phyloP scores from a whole-genome alignment of 1,284 basidiomycete genomes.

The Cutaneotrichosporon mucoides region DNA sequence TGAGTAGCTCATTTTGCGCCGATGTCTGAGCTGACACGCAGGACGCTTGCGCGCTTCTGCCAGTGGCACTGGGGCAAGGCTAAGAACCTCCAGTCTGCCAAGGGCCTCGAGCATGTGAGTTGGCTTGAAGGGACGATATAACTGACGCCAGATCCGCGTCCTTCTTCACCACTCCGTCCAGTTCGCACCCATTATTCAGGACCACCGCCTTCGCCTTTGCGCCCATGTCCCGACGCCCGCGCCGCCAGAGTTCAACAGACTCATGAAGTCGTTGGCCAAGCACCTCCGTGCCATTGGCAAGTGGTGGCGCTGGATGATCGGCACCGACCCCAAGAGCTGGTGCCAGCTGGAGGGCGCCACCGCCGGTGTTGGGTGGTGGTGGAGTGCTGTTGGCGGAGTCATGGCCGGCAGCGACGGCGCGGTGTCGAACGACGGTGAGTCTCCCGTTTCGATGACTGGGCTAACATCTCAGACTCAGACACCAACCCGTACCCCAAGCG shows the following conservation, averaged over 20 bases:
- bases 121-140: not conserved
- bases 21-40: constrained; percentile 9
- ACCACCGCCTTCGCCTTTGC: constrained; percentile 36
- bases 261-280: constrained; percentile 37
- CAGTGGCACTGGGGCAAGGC: constrained; percentile 46
- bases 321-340: constrained; percentile 45
- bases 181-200: constrained; percentile 42
- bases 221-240: constrained; percentile 14
- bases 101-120: constrained; percentile 32
- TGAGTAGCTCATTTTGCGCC: constrained; percentile 16
- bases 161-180: constrained; percentile 41
- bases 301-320: constrained; percentile 47
- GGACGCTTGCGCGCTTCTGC: constrained; percentile 42
- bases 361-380: constrained; percentile 48
- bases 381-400: constrained; percentile 47
- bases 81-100: constrained; percentile 36
- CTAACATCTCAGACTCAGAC: constrained; percentile 30
- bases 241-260: constrained; percentile 23
- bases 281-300: constrained; percentile 47
- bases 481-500: constrained; percentile 48
- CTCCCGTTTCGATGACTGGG: too few species aligned
- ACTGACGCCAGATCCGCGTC: constrained; percentile 27
- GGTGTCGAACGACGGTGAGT: constrained; percentile 45
- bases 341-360: constrained; percentile 40
- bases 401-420: constrained; percentile 42